phyloP scores from a whole-genome alignment of 1,139 yeast species.

The Taiozyma sp. region DNA sequence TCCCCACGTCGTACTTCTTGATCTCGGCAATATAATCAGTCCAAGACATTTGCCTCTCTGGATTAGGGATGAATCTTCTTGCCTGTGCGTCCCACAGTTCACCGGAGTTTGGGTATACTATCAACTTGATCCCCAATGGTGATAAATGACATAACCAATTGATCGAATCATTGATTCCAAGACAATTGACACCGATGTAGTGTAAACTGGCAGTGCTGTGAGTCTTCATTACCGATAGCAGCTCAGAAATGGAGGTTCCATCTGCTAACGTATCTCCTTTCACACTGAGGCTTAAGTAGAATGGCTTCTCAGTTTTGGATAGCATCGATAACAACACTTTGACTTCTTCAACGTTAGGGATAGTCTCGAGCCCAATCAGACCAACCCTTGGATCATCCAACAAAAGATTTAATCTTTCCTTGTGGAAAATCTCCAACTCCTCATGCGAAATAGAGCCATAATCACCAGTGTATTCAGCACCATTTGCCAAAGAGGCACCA shows the following conservation, averaged over 20 bases:
- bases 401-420: conserved; percentile 39
- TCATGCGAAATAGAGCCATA: conserved; percentile 31
- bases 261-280: conserved; percentile 35
- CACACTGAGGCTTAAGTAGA: conserved; percentile 34
- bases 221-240: conserved; percentile 9
- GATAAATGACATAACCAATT: conserved; percentile 19
- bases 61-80: conserved; percentile 16
- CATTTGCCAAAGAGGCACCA: conserved; percentile 60
- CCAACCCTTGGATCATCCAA: conserved; percentile 37
- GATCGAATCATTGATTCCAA: conserved; percentile 28
- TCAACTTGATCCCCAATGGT: conserved; percentile 20
- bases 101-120: conserved; percentile 55
- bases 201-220: conserved; percentile 13
- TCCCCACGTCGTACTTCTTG: conserved; percentile 29
- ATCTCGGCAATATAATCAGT: conserved; percentile 29
- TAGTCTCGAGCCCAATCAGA: conserved; percentile 57
- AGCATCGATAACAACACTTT: conserved; percentile 29
- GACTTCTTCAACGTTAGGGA: conserved; percentile 51
- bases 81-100: conserved; percentile 37
- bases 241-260: conserved; percentile 28
- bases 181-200: conserved; percentile 42
- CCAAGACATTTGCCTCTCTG: conserved; percentile 16
- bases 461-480: conserved; percentile 64
- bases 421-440: conserved; percentile 41
- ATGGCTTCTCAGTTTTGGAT: conserved; percentile 16